Conservation (phyloP, 2,329 filamentous ascomycete genomes). For the Aurifilum marmelostoma region DNA sequence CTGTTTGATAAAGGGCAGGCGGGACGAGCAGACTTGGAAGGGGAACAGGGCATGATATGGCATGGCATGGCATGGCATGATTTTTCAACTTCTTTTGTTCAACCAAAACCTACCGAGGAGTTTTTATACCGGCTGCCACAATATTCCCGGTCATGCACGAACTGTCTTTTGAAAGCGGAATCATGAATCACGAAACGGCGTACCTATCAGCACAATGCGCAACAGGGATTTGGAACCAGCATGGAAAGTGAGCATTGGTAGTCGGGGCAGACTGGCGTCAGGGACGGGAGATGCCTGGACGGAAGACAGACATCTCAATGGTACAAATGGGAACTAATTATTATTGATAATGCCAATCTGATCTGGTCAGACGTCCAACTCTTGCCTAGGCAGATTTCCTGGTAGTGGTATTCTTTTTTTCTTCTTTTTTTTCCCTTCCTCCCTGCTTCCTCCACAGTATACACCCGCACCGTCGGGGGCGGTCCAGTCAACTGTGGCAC, state of each 20-base stretch:
- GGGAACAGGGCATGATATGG: neutral
- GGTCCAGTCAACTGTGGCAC: neutral
- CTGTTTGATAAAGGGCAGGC: neutral
- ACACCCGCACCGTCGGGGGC: neutral
- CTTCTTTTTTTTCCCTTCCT: neutral
- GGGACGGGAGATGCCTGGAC: slow-evolving; percentile 15
- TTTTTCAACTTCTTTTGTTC: neutral
- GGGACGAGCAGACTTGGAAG: neutral
- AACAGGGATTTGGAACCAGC: slow-evolving; percentile 20
- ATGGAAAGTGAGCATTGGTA: slow-evolving; percentile 25
- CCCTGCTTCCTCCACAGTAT: neutral
- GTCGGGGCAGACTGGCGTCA: slow-evolving; percentile 26
- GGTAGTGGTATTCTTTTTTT: no score
- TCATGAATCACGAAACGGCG: slow-evolving; percentile 27
- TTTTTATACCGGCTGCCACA: neutral
- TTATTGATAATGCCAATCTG: neutral
- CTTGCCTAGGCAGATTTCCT: no score
- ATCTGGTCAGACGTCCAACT: no score
- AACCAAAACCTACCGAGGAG: neutral
- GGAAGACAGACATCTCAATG: slow-evolving; percentile 9
- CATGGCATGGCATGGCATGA: neutral
- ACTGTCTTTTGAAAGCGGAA: slow-evolving; percentile 3
- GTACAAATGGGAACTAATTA: slow-evolving; percentile 21
- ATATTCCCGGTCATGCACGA: slow-evolving; percentile 5
- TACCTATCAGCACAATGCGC: slow-evolving; percentile 14